These are phyloP conservation scores for Potentilla sterilis DNA, from an alignment of 306 rosid species.

Conservation along the genomic window DNA sequence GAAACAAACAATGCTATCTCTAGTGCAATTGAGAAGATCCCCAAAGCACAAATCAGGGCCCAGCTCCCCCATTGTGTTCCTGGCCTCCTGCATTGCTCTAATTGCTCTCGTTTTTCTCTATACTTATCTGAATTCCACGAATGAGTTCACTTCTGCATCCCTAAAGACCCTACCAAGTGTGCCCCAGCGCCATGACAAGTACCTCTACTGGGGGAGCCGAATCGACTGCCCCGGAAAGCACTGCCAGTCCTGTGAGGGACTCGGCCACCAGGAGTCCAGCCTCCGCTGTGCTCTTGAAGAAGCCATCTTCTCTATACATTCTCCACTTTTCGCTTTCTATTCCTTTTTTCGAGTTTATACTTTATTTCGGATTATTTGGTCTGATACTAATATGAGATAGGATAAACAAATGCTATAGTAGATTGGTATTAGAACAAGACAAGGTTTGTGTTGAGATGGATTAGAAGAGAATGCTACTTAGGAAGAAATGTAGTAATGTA, in stretches of 20 bases:
- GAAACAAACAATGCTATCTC: neutral
- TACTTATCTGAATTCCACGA: conserved; percentile 48
- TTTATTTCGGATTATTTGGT: neutral
- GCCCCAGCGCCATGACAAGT: conserved; percentile 39
- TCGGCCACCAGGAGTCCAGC: conserved; percentile 97
- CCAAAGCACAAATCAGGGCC: conserved; percentile 45
- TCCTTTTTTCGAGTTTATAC: too few species aligned
- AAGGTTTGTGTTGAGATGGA: too few species aligned
- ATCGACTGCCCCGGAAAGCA: conserved; percentile 96
- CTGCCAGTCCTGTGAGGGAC: conserved; percentile 77
- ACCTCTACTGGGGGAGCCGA: conserved; percentile 78
- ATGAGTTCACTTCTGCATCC: conserved; percentile 21
- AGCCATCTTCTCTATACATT: conserved; percentile 55
- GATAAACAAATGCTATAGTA: neutral
- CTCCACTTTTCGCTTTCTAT: neutral
- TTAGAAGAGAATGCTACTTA: too few species aligned
- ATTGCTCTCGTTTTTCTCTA: conserved; percentile 47
- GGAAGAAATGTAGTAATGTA: too few species aligned
- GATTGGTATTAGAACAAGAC: neutral
- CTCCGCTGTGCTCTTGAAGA: conserved; percentile 95
- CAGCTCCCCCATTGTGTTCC: conserved; percentile 47
- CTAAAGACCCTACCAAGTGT: conserved; percentile 17
- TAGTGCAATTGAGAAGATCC: conserved; percentile 49
- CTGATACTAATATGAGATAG: too few species aligned
- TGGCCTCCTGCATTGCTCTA: conserved; percentile 33